Percentiles rank a stretch among this genome's conserved stretches.
Evolutionary conservation across 768 basidiomycete genomes (phyloP).

Genomic region (Leccinum arenicola): DNA sequence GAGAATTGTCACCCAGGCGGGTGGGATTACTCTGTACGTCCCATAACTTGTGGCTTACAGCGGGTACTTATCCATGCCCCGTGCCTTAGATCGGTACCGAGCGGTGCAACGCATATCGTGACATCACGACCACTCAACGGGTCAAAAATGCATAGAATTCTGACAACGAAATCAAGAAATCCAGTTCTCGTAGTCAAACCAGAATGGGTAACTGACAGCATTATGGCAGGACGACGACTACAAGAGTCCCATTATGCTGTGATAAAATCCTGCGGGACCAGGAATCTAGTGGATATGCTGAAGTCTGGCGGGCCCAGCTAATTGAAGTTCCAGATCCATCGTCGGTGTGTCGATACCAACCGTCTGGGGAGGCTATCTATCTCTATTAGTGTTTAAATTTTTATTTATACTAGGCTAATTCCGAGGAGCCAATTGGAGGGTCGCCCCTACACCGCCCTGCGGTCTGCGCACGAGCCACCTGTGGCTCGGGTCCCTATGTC

Average conservation of each 20-base stretch:
- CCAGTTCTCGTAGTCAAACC: constrained; percentile 66
- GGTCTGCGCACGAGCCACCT: too few species aligned
- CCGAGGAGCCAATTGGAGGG: too few species aligned
- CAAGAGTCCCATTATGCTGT: constrained; percentile 60
- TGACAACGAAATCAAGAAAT: constrained; percentile 49
- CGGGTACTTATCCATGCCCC: not conserved
- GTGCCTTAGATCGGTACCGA: constrained; percentile 45
- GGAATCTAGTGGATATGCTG: constrained; percentile 40
- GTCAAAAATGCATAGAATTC: constrained; percentile 64
- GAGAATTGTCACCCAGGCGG: constrained; percentile 59
- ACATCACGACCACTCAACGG: constrained; percentile 70
- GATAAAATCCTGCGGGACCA: constrained; percentile 37
- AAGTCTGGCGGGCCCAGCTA: constrained; percentile 19
- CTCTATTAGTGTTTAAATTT: too few species aligned
- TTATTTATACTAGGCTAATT: too few species aligned
- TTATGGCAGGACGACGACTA: constrained; percentile 55
- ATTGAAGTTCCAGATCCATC: not conserved
- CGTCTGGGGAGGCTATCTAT: not conserved
- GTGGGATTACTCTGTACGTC: constrained; percentile 65
- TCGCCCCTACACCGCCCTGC: too few species aligned
- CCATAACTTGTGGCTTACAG: not conserved
- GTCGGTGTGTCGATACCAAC: constrained; percentile 11
- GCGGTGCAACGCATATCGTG: constrained; percentile 75
- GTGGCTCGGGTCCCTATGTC: too few species aligned
- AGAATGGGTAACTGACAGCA: constrained; percentile 73